These are phyloP conservation scores for Phaeoacremonium minimum DNA, from an alignment of 2,329 filamentous ascomycete species.

Conservation along the genomic window DNA sequence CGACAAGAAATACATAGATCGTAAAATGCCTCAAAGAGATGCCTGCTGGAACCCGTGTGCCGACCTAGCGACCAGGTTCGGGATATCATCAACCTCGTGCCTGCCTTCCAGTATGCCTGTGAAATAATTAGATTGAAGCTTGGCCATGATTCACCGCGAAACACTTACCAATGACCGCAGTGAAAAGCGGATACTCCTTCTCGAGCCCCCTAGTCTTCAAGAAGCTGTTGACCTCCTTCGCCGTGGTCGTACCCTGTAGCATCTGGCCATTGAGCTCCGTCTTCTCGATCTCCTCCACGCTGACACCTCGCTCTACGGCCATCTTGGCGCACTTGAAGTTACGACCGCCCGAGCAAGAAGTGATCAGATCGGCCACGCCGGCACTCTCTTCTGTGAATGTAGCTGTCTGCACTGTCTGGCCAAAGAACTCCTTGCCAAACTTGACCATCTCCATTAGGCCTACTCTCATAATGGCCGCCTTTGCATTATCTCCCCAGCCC, in stretches of 20 bases:
- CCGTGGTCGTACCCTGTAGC: conserved; percentile 89
- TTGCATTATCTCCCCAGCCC: conserved; percentile 97
- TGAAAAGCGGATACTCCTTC: conserved; percentile 86
- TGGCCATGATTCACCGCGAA: background rate
- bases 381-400: conserved; percentile 98
- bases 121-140: too few species aligned
- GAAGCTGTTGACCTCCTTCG: conserved; percentile 86
- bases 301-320: conserved; percentile 72
- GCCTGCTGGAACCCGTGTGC: background rate
- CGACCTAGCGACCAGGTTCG: conserved; percentile 51
- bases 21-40: background rate
- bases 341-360: conserved; percentile 83
- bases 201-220: conserved; percentile 74
- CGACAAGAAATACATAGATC: too few species aligned
- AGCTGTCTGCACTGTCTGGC: conserved; percentile 69
- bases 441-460: conserved; percentile 94
- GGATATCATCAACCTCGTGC: conserved; percentile 76
- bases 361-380: conserved; percentile 93
- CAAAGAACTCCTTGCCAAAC: conserved; percentile 92
- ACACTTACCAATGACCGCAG: conserved; percentile 63
- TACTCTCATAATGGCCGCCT: conserved; percentile 97
- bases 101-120: conserved; percentile 68
- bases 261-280: conserved; percentile 94
- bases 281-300: conserved; percentile 82
- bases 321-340: conserved; percentile 94